Evolutionary conservation across 1,139 yeast species (phyloP).

Genomic region (Entelexis paramagnoliae): DNA sequence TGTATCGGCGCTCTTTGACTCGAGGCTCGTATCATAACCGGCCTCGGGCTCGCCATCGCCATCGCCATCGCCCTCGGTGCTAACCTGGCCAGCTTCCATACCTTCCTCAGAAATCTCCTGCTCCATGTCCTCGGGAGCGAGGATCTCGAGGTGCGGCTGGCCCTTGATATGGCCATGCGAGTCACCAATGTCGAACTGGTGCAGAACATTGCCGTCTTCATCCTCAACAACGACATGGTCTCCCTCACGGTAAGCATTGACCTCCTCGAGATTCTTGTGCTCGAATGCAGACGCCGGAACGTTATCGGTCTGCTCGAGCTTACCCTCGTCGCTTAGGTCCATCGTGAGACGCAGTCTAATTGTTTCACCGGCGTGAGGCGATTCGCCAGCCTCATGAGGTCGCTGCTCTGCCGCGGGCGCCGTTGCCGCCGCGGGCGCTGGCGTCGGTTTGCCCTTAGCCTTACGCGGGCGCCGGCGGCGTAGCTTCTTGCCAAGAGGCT

Average conservation of each 20-base stretch:
- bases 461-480: constrained; percentile 7
- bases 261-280: constrained; percentile 24
- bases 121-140: constrained; percentile 11
- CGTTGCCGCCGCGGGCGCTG: too few species aligned
- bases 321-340: constrained; percentile 25
- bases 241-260: constrained; percentile 66
- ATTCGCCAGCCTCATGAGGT: neutral
- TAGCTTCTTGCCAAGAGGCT: constrained; percentile 14
- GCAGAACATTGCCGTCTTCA: constrained; percentile 64
- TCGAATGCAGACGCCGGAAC: constrained; percentile 19
- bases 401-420: neutral
- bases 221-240: constrained; percentile 63
- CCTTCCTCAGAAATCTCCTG: neutral
- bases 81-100: neutral
- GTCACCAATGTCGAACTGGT: constrained; percentile 20
- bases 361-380: neutral
- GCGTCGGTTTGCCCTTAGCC: neutral
- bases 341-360: constrained; percentile 24
- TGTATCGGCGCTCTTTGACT: neutral
- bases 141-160: constrained; percentile 18
- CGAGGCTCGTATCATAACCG: neutral
- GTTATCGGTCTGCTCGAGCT: constrained; percentile 10
- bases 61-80: neutral
- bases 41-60: neutral
- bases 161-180: constrained; percentile 16